Conservation (phyloP, 1,284 basidiomycete species). For the Heterobasidion annosum region DNA sequence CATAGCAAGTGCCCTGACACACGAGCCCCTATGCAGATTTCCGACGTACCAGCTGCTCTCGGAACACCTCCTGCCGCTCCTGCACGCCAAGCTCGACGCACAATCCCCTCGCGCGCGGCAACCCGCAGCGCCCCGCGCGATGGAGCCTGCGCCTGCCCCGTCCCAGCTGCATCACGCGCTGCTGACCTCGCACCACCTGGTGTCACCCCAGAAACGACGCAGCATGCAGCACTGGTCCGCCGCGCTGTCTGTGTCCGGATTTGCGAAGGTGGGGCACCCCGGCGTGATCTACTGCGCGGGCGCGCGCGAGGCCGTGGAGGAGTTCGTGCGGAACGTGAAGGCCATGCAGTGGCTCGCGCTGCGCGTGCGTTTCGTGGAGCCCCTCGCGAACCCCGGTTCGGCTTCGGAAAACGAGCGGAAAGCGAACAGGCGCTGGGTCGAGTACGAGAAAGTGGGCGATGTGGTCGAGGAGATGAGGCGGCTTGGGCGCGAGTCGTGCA, state of each 20-base stretch:
- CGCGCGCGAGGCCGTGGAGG: constrained; percentile 37
- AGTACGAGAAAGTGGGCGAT: constrained; percentile 63
- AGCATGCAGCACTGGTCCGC: constrained; percentile 52
- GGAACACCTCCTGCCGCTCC: constrained; percentile 44
- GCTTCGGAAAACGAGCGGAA: background rate
- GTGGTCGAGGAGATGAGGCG: constrained; percentile 58
- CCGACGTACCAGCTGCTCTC: constrained; percentile 53
- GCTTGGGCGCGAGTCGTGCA: constrained; percentile 43
- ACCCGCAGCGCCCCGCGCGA: background rate
- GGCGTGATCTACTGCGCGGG: constrained; percentile 68
- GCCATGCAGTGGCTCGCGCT: constrained; percentile 75
- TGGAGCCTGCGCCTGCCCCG: constrained; percentile 1
- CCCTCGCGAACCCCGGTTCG: constrained; percentile 11
- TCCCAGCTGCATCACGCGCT: constrained; percentile 42
- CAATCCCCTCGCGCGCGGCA: too few relatives aligned
- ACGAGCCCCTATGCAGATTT: constrained; percentile 30
- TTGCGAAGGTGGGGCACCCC: constrained; percentile 68
- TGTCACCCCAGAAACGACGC: constrained; percentile 61
- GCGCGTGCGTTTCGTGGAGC: constrained; percentile 51
- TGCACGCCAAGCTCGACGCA: constrained; percentile 22
- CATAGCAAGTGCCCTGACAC: background rate
- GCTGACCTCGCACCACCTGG: constrained; percentile 66
- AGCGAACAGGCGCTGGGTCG: constrained; percentile 29
- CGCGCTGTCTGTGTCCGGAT: constrained; percentile 48
- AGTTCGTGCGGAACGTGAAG: constrained; percentile 60